These are phyloP conservation scores for Ustilago hordei DNA, from an alignment of 1,284 basidiomycete genomes.

Conservation along the genomic window DNA sequence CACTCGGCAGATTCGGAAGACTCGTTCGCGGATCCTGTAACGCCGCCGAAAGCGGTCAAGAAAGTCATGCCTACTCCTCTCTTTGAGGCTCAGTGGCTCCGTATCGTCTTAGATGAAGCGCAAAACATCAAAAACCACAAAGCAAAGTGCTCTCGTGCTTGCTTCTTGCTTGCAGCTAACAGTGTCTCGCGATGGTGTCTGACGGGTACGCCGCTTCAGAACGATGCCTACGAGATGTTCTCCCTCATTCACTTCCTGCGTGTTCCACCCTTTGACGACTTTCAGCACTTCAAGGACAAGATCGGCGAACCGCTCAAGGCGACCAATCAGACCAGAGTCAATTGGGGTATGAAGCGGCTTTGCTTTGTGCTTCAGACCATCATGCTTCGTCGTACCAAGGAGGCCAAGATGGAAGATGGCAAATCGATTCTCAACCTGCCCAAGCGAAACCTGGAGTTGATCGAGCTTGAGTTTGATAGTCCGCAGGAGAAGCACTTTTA, in stretches of 20 bases:
- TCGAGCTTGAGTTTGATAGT: conserved; percentile 73
- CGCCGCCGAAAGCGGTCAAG: conserved; percentile 70
- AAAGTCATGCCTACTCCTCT: conserved; percentile 73
- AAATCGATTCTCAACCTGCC: conserved; percentile 88
- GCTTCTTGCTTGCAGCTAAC: conserved; percentile 75
- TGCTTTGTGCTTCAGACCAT: conserved; percentile 84
- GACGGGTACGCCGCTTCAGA: conserved; percentile 75
- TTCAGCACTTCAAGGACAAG: conserved; percentile 80
- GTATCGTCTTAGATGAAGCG: conserved; percentile 91
- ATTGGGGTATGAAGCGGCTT: conserved; percentile 65
- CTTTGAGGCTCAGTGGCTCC: conserved; percentile 84
- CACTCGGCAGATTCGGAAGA: conserved; percentile 70
- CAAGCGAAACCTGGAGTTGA: conserved; percentile 78
- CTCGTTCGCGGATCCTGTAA: conserved; percentile 15
- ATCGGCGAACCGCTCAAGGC: conserved; percentile 80
- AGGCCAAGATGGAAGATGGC: conserved; percentile 75
- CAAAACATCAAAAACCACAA: conserved; percentile 96
- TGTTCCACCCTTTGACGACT: conserved; percentile 84
- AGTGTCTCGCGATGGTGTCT: conserved; percentile 68
- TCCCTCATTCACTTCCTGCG: conserved; percentile 89
- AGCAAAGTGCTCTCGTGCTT: conserved; percentile 82
- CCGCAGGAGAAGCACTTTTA: conserved; percentile 85
- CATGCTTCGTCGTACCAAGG: conserved; percentile 91
- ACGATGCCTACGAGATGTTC: conserved; percentile 88
- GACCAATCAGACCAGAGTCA: conserved; percentile 58